A percentile compares a stretch with the other conserved stretches of the same genome.
Conservation (phyloP, 305 asterid species). For the Euphrasia arctica region DNA sequence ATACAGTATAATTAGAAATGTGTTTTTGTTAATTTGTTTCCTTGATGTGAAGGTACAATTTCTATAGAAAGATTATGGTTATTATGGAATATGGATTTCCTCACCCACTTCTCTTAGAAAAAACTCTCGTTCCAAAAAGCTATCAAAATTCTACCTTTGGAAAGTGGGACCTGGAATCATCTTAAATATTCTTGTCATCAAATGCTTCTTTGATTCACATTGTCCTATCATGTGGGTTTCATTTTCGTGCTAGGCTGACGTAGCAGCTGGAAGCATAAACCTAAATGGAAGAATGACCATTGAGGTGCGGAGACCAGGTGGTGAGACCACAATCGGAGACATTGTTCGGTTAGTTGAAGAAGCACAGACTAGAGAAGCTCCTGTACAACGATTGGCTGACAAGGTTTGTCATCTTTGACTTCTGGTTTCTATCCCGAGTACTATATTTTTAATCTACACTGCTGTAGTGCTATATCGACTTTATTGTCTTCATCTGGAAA, state of each 20-base stretch:
- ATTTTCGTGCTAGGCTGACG: conserved; percentile 65
- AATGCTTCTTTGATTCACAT: conserved; percentile 23
- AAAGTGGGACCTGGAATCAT: not conserved
- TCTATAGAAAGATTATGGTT: not conserved
- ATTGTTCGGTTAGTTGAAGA: conserved; percentile 98
- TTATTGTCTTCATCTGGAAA: conserved; percentile 12
- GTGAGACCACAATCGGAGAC: conserved; percentile 96
- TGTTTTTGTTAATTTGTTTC: not conserved
- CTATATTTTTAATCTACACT: conserved; percentile 15
- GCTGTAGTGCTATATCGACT: conserved; percentile 4
- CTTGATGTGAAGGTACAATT: conserved; percentile 10
- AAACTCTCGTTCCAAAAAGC: conserved; percentile 15
- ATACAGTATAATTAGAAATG: not conserved
- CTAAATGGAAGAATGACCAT: conserved; percentile 83
- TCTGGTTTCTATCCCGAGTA: conserved; percentile 11
- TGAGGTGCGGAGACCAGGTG: conserved; percentile 97
- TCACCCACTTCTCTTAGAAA: conserved; percentile 14
- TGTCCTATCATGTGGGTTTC: conserved; percentile 23
- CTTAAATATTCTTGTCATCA: conserved; percentile 10
- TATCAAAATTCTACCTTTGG: conserved; percentile 3
- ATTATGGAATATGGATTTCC: too few species aligned
- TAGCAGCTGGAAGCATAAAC: conserved; percentile 96
- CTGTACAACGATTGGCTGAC: conserved; percentile 96
- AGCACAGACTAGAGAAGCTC: conserved; percentile 98
- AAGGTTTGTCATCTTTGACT: conserved; percentile 49